These are phyloP conservation scores for Actinomortierella wolfii DNA, from an alignment of 371 early-diverging fungal genomes.

Conservation along the genomic window DNA sequence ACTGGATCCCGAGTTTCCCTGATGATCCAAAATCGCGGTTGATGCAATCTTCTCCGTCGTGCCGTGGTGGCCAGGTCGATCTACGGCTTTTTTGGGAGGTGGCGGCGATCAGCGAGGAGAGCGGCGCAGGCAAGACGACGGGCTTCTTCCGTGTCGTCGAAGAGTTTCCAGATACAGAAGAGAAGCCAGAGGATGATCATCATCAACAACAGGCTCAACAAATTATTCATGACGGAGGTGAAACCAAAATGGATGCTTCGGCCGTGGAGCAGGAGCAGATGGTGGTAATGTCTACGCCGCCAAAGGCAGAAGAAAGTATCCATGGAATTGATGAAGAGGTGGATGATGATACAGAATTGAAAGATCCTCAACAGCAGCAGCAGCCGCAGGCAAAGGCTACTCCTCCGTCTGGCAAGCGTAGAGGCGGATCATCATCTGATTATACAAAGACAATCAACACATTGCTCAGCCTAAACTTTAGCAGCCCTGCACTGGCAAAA, in stretches of 20 bases:
- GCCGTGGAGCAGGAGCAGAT: not conserved
- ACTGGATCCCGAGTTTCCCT: slow-evolving; percentile 73
- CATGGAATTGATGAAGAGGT: too few relatives aligned
- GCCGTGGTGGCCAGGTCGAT: slow-evolving; percentile 46
- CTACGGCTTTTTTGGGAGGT: slow-evolving; percentile 69
- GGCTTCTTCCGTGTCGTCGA: slow-evolving; percentile 60
- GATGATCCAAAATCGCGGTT: slow-evolving; percentile 83
- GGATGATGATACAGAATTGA: too few relatives aligned
- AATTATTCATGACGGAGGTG: not conserved
- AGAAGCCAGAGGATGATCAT: not conserved
- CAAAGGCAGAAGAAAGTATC: too few relatives aligned
- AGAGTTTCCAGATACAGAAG: not conserved
- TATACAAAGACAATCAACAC: slow-evolving; percentile 35
- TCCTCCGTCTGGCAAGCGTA: too few relatives aligned
- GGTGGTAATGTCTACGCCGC: not conserved
- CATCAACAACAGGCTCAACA: not conserved
- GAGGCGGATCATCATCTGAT: slow-evolving; percentile 10
- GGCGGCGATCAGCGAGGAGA: slow-evolving; percentile 75
- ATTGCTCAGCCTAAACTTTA: slow-evolving; percentile 24
- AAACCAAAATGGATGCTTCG: too few relatives aligned
- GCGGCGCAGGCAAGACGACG: slow-evolving; percentile 70
- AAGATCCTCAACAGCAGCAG: not conserved
- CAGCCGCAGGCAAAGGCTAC: not conserved
- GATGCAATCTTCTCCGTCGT: slow-evolving; percentile 22
- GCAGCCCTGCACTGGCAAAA: slow-evolving; percentile 6